These are phyloP conservation scores for Sechiopsis laciniata DNA, from an alignment of 306 rosid genomes.

Conservation along the genomic window DNA sequence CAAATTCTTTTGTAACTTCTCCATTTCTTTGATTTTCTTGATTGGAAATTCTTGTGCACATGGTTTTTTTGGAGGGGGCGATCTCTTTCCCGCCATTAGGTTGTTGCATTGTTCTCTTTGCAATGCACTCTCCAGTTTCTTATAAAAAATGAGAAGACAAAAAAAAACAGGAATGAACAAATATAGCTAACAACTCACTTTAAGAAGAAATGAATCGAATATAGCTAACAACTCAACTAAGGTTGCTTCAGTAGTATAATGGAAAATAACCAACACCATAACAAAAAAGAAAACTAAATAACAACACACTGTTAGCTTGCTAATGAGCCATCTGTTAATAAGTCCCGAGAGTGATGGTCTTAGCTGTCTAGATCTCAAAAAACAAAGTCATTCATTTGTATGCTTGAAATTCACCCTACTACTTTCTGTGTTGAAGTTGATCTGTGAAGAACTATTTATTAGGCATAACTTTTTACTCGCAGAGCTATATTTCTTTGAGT, in stretches of 20 bases:
- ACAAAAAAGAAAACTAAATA: background rate
- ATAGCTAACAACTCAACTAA: background rate
- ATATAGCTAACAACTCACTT: too few species aligned
- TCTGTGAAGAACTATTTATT: background rate
- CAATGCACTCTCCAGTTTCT: background rate
- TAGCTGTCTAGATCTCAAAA: background rate
- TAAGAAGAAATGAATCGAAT: background rate
- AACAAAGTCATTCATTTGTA: conserved; percentile 4
- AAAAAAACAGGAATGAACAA: too few species aligned
- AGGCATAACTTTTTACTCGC: background rate
- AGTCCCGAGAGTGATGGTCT: background rate
- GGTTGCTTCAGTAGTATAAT: background rate
- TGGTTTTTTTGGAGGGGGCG: background rate
- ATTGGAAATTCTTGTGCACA: background rate
- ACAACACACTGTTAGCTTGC: background rate
- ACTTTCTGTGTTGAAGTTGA: conserved; percentile 8
- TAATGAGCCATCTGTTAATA: background rate
- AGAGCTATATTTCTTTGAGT: background rate
- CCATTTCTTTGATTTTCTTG: conserved; percentile 3
- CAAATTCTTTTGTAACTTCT: background rate
- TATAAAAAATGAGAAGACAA: background rate
- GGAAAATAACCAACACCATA: background rate
- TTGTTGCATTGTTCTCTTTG: background rate
- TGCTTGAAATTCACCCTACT: background rate
- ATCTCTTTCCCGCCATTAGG: background rate